Percentiles rank a stretch among this genome's conserved stretches.
These are phyloP conservation scores for Domatiomyces globalis DNA, from an alignment of 2,329 filamentous ascomycete genomes.

Conservation along the genomic window DNA sequence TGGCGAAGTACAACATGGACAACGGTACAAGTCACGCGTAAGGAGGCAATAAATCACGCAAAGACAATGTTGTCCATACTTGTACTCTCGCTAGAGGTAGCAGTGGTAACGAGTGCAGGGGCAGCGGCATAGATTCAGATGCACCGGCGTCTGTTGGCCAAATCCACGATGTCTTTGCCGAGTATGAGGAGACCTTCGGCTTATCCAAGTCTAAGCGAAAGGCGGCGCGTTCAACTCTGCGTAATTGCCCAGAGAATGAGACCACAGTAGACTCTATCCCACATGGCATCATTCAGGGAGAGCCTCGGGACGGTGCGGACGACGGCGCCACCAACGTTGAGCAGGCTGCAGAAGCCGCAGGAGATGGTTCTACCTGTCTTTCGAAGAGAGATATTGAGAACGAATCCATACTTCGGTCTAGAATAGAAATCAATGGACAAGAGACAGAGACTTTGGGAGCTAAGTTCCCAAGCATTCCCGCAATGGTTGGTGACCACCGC, in stretches of 20 bases:
- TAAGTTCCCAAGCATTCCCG: no score
- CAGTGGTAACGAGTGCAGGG: conserved; percentile 2
- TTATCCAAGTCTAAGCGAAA: conserved; percentile 1
- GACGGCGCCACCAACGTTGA: conserved; percentile 2
- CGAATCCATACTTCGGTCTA: no score
- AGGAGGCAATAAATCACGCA: no score
- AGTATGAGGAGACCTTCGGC: conserved; percentile 2
- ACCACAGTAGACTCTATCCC: conserved; percentile 1
- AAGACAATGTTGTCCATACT: conserved; percentile 4
- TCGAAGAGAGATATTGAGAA: conserved; percentile 10
- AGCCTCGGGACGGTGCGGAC: background rate
- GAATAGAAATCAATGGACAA: no score
- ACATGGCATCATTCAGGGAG: background rate
- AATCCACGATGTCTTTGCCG: background rate
- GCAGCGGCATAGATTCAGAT: conserved; percentile 3
- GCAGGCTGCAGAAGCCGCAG: conserved; percentile 1
- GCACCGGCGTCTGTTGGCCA: conserved; percentile 1
- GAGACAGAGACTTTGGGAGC: no score
- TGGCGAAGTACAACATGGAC: no score
- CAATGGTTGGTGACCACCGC: no score
- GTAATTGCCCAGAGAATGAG: background rate
- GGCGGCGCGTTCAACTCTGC: background rate
- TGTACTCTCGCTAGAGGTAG: conserved; percentile 1
- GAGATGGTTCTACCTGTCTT: background rate
- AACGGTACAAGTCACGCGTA: no score